These are phyloP conservation scores for Holtermanniella nyarrowii DNA, from an alignment of 768 basidiomycete genomes.

Conservation along the genomic window DNA sequence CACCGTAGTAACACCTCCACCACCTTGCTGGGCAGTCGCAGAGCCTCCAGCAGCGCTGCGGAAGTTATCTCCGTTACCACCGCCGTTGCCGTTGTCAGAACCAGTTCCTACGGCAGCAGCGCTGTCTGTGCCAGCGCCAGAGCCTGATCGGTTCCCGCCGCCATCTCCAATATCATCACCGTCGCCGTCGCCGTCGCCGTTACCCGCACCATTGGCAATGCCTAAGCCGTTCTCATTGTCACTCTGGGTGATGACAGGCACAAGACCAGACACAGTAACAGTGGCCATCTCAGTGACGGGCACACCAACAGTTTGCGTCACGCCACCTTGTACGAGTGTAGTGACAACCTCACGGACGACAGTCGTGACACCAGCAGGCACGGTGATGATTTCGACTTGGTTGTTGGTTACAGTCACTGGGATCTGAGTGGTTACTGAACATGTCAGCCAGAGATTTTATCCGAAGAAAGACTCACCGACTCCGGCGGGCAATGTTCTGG, in stretches of 20 bases:
- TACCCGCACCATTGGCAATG: not conserved
- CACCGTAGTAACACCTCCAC: constrained; percentile 3
- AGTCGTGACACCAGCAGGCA: not conserved
- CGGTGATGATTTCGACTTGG: constrained; percentile 4
- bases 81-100: not conserved
- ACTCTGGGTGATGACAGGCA: not conserved
- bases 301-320: not conserved
- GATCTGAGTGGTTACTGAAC: not conserved
- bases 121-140: too few species aligned
- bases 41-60: too few species aligned
- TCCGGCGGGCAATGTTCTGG: not conserved
- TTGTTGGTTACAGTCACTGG: constrained; percentile 3
- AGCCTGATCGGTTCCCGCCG: too few species aligned
- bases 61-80: not conserved
- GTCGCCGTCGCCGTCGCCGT: not conserved
- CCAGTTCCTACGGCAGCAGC: too few species aligned
- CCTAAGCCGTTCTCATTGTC: too few species aligned
- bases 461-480: constrained; percentile 3
- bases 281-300: constrained; percentile 7
- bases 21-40: too few species aligned
- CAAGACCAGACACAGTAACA: not conserved
- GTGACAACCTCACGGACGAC: constrained; percentile 1
- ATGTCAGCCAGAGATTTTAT: not conserved
- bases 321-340: constrained; percentile 6
- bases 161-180: too few species aligned